Evolutionary conservation across 202 grass and related monocot species (phyloP).

Genomic region (Saccharum hybrid): DNA sequence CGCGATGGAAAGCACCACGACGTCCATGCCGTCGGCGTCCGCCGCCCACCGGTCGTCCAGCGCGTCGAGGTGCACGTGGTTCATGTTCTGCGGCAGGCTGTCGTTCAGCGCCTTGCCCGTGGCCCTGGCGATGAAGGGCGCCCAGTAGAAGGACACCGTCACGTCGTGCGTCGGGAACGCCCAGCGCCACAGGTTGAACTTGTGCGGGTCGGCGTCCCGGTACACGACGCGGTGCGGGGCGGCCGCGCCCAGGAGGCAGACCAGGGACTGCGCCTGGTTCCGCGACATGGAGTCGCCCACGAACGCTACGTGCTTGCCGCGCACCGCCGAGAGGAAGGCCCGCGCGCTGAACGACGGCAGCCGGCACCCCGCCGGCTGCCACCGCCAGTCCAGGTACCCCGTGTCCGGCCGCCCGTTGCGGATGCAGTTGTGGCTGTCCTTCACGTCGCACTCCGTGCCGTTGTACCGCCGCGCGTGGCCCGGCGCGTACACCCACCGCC

Average conservation of each 20-base stretch:
- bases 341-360: conserved; percentile 40
- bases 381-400: conserved; percentile 58
- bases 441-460: conserved; percentile 44
- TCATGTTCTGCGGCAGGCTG: conserved; percentile 30
- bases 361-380: conserved; percentile 50
- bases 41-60: conserved; percentile 37
- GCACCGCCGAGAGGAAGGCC: conserved; percentile 42
- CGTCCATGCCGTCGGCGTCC: conserved; percentile 46
- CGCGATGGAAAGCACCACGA: conserved; percentile 37
- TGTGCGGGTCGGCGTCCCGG: background rate
- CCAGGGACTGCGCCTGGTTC: conserved; percentile 22
- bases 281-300: conserved; percentile 45
- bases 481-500: conserved; percentile 42
- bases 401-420: conserved; percentile 56
- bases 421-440: conserved; percentile 52
- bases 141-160: conserved; percentile 60
- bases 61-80: conserved; percentile 44
- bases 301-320: background rate
- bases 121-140: conserved; percentile 52
- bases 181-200: conserved; percentile 47
- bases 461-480: conserved; percentile 47
- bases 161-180: conserved; percentile 53
- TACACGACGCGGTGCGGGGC: background rate
- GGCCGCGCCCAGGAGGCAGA: background rate
- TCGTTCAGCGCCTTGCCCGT: conserved; percentile 26